These are phyloP conservation scores for Annulohypoxylon stygium DNA, from an alignment of 495 filamentous ascomycete species.

Conservation along the genomic window DNA sequence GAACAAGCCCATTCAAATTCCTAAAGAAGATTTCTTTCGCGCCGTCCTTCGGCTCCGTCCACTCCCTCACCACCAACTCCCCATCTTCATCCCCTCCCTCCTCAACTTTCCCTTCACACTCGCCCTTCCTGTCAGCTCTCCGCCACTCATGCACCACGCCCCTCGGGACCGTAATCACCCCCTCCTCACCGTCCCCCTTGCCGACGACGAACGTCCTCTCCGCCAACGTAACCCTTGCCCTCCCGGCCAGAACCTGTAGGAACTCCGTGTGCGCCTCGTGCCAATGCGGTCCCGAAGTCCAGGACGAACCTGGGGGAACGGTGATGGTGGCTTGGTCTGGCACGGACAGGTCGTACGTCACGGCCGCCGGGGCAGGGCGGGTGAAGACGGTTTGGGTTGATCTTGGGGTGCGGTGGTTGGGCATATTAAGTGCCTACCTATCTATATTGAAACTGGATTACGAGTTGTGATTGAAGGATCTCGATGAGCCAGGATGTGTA, in stretches of 20 bases:
- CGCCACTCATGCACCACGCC: slow-evolving; percentile 49
- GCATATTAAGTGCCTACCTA: too few relatives aligned
- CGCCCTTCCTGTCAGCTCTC: slow-evolving; percentile 10
- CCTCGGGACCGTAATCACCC: slow-evolving; percentile 35
- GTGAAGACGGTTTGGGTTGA: slow-evolving; percentile 34
- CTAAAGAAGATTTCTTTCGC: slow-evolving; percentile 54
- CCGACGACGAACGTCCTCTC: slow-evolving; percentile 11
- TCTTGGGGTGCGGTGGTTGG: slow-evolving; percentile 12
- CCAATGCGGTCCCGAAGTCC: slow-evolving; percentile 54
- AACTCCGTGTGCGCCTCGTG: slow-evolving; percentile 54
- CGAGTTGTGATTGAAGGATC: too few relatives aligned
- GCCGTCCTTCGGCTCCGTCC: slow-evolving; percentile 51
- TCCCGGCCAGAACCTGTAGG: slow-evolving; percentile 49
- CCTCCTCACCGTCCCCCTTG: slow-evolving; percentile 8
- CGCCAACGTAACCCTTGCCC: slow-evolving; percentile 40
- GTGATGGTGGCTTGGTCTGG: slow-evolving; percentile 46
- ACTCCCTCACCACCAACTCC: slow-evolving; percentile 52
- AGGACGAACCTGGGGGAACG: slow-evolving; percentile 48
- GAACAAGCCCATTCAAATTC: slow-evolving; percentile 53
- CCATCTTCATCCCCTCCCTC: too few relatives aligned
- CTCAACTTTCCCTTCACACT: slow-evolving; percentile 8
- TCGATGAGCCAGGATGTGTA: too few relatives aligned
- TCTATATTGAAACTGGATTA: too few relatives aligned
- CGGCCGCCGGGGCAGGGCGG: slow-evolving; percentile 48
- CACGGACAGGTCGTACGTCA: slow-evolving; percentile 51